Evolutionary conservation across 1,139 yeast species (phyloP).

Genomic region (Protomyces inouyei): DNA sequence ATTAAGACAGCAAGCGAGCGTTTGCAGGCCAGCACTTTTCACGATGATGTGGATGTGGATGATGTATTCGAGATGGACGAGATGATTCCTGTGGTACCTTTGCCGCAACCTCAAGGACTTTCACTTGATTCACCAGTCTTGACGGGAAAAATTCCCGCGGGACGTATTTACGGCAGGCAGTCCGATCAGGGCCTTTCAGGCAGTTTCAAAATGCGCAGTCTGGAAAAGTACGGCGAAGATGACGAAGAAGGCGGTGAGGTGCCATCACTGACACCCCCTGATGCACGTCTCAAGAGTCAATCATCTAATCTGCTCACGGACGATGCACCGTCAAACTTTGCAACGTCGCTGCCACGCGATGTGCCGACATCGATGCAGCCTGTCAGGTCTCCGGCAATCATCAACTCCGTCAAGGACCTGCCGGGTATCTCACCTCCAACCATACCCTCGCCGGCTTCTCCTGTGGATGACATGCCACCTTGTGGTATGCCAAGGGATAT

Average conservation of each 20-base stretch:
- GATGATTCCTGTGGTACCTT: constrained; percentile 10
- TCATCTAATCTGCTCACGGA: background rate
- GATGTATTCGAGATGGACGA: constrained; percentile 25
- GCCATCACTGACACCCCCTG: background rate
- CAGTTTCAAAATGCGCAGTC: background rate
- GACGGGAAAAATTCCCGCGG: background rate
- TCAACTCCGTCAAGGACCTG: constrained; percentile 15
- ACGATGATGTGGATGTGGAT: background rate
- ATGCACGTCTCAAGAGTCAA: background rate
- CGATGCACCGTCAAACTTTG: constrained; percentile 6
- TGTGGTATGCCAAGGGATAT: constrained; percentile 1
- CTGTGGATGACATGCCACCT: constrained; percentile 9
- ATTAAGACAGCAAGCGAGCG: background rate
- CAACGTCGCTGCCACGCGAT: constrained; percentile 10
- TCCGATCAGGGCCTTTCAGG: constrained; percentile 11
- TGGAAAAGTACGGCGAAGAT: constrained; percentile 10
- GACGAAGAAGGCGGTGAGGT: background rate
- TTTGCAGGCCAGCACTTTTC: background rate
- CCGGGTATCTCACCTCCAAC: background rate
- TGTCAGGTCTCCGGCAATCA: background rate
- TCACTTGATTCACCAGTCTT: constrained; percentile 1
- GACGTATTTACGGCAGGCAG: constrained; percentile 9
- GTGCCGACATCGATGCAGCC: background rate
- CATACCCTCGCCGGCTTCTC: background rate
- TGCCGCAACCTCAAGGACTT: background rate